These are phyloP conservation scores for Penicillium steckii DNA, from an alignment of 495 filamentous ascomycete species.

Conservation along the genomic window DNA sequence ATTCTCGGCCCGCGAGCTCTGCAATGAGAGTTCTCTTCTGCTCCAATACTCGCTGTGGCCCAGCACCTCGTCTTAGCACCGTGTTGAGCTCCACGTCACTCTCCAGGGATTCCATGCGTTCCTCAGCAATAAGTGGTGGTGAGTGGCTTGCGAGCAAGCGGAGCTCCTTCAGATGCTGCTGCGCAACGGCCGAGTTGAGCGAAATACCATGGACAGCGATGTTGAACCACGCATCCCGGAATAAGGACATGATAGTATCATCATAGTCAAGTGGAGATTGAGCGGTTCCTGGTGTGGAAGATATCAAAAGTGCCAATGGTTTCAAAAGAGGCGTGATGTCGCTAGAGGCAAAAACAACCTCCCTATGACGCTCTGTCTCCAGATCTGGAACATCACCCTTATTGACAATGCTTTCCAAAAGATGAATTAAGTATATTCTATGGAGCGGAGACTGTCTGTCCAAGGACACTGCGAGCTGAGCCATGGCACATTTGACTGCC, in stretches of 20 bases:
- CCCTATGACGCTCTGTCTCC: slow-evolving; percentile 63
- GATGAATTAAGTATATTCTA: slow-evolving; percentile 73
- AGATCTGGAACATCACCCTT: slow-evolving; percentile 69
- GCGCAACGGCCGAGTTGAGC: slow-evolving; percentile 64
- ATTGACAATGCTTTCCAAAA: slow-evolving; percentile 85
- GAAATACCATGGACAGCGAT: slow-evolving; percentile 90
- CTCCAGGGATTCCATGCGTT: slow-evolving; percentile 81
- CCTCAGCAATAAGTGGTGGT: slow-evolving; percentile 77
- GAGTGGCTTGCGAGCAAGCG: slow-evolving; percentile 81
- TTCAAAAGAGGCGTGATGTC: slow-evolving; percentile 83
- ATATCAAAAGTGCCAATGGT: slow-evolving; percentile 75
- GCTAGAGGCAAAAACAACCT: slow-evolving; percentile 72
- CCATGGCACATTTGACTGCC: slow-evolving; percentile 60
- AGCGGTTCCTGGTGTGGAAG: slow-evolving; percentile 37
- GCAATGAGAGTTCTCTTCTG: slow-evolving; percentile 74
- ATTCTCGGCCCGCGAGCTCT: slow-evolving; percentile 70
- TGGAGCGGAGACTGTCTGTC: slow-evolving; percentile 66
- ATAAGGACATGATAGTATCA: slow-evolving; percentile 61
- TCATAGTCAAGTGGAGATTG: slow-evolving; percentile 46
- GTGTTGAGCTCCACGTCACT: slow-evolving; percentile 95
- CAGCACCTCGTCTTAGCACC: slow-evolving; percentile 78
- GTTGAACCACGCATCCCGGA: slow-evolving; percentile 97
- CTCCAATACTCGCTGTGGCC: slow-evolving; percentile 68
- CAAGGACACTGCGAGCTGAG: slow-evolving; percentile 69
- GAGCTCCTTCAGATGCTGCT: slow-evolving; percentile 68